phyloP scores from a whole-genome alignment of 163 green algal species.

The Smithsoniella earleae region DNA sequence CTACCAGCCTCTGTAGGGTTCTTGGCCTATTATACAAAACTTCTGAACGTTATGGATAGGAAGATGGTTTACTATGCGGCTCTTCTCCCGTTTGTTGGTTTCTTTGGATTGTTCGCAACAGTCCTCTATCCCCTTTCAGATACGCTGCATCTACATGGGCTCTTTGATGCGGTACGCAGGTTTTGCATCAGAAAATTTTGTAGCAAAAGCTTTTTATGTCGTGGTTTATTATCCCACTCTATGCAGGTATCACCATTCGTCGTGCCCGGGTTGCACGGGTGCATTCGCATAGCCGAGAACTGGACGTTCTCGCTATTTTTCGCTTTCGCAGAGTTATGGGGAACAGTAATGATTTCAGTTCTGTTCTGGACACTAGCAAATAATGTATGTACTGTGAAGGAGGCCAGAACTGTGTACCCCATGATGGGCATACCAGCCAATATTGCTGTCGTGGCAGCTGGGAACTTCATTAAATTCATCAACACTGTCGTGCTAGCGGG shows the following conservation, averaged over 20 bases:
- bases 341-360: constrained; percentile 69
- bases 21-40: constrained; percentile 59
- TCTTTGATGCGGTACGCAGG: constrained; percentile 43
- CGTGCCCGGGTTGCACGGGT: constrained; percentile 56
- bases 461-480: constrained; percentile 59
- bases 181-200: no score
- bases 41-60: constrained; percentile 47
- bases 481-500: constrained; percentile 37
- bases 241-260: constrained; percentile 7
- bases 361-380: constrained; percentile 83
- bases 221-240: no score
- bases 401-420: constrained; percentile 74
- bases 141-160: constrained; percentile 58
- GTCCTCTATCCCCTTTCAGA: constrained; percentile 62
- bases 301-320: constrained; percentile 84
- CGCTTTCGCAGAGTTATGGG: constrained; percentile 75
- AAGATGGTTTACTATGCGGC: constrained; percentile 60
- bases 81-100: constrained; percentile 57
- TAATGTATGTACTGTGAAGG: constrained; percentile 69
- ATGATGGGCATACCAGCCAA: constrained; percentile 56
- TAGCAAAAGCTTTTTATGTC: no score
- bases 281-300: constrained; percentile 66
- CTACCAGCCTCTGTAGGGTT: constrained; percentile 67
- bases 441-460: constrained; percentile 42
- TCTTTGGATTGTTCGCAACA: constrained; percentile 67